Conservation (phyloP, 345 rosid genomes). For the Durio zibethinus region DNA sequence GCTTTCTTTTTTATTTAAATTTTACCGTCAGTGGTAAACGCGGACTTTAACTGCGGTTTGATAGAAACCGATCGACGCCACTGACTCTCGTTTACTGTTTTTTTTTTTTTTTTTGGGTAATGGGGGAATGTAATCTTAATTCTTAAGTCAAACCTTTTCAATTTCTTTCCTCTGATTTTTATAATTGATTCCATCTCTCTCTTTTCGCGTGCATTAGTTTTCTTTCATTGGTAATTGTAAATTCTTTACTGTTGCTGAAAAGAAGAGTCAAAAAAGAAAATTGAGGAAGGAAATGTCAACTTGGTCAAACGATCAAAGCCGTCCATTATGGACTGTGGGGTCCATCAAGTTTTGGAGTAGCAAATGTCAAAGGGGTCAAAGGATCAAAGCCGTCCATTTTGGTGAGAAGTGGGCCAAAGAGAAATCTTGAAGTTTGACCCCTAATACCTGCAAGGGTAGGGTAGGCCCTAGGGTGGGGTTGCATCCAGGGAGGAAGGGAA, state of each 20-base stretch:
- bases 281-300: neutral
- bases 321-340: neutral
- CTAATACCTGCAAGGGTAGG: too few relatives aligned
- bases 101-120: too few relatives aligned
- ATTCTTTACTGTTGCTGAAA: neutral
- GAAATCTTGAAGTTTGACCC: neutral
- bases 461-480: too few relatives aligned
- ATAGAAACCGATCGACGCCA: constrained; percentile 29
- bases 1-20: too few relatives aligned
- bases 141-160: constrained; percentile 38
- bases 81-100: constrained; percentile 18
- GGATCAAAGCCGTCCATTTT: neutral
- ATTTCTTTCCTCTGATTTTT: neutral
- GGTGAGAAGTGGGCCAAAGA: neutral
- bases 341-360: neutral
- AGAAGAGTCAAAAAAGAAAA: neutral
- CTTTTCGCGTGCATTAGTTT: neutral
- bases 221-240: neutral
- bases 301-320: constrained; percentile 8
- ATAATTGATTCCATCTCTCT: too few relatives aligned
- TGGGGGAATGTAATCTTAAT: too few relatives aligned
- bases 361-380: neutral
- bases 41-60: constrained; percentile 28
- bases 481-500: too few relatives aligned
- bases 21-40: constrained; percentile 46